phyloP scores from a whole-genome alignment of 139 green algal species.

The Limnomonas spitsbergensis region DNA sequence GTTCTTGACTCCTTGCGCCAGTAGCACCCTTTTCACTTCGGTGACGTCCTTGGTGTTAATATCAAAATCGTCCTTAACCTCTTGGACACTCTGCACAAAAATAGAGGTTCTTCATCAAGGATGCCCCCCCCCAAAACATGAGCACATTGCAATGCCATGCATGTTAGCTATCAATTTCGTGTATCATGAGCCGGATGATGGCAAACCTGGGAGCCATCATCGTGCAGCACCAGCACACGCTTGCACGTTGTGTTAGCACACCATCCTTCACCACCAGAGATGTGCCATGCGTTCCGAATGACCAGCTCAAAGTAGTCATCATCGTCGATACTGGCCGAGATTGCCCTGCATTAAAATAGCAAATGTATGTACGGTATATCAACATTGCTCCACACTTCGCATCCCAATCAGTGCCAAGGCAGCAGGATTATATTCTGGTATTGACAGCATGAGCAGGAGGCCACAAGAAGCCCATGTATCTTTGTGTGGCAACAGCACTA shows the following conservation, averaged over 20 bases:
- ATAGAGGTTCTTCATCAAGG: not conserved
- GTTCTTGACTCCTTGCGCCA: not conserved
- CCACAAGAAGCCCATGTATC: too few relatives aligned
- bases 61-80: constrained; percentile 7
- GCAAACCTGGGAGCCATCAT: not conserved
- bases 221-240: constrained; percentile 41
- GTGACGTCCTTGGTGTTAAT: not conserved
- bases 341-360: not conserved
- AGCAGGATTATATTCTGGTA: too few relatives aligned
- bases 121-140: too few relatives aligned
- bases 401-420: not conserved
- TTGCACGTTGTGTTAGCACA: constrained; percentile 51
- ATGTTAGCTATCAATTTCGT: too few relatives aligned
- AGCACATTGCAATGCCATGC: too few relatives aligned
- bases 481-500: too few relatives aligned
- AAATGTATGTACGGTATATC: too few relatives aligned
- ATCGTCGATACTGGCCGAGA: constrained; percentile 45
- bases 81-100: not conserved
- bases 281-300: constrained; percentile 24
- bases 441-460: too few relatives aligned
- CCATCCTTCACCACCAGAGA: constrained; percentile 42
- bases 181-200: too few relatives aligned
- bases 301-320: constrained; percentile 68
- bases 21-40: not conserved
- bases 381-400: too few relatives aligned